Percentiles rank a stretch among this genome's conserved stretches.
Conservation (phyloP, 2,329 filamentous ascomycete genomes). For the Chaetomium olivaceum region DNA sequence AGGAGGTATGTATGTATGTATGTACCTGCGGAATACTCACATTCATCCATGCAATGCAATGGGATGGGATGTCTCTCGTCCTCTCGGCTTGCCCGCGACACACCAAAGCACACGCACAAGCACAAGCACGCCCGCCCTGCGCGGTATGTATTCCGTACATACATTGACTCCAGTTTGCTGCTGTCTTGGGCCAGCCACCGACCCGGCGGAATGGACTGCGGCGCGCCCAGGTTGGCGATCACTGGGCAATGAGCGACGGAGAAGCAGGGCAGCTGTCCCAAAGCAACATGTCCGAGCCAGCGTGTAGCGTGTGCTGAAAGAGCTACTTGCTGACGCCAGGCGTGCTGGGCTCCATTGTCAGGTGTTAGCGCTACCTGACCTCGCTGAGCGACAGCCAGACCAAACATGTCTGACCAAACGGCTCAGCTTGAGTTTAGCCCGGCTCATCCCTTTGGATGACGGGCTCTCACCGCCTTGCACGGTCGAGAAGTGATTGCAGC, state of each 20-base stretch:
- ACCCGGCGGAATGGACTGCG: slow-evolving; percentile 13
- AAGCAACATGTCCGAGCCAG: neutral
- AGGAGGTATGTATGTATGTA: neutral
- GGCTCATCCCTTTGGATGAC: slow-evolving; percentile 14
- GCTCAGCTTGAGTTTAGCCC: slow-evolving; percentile 17
- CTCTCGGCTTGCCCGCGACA: neutral
- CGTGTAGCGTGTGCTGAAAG: slow-evolving; percentile 1
- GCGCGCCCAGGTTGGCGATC: slow-evolving; percentile 15
- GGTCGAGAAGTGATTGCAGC: slow-evolving; percentile 23
- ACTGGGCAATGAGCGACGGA: neutral
- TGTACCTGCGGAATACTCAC: neutral
- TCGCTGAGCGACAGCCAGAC: slow-evolving; percentile 4
- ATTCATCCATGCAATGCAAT: neutral
- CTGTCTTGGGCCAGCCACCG: neutral
- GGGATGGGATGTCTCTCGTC: neutral
- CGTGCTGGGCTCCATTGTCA: neutral
- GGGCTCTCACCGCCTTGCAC: slow-evolving; percentile 25
- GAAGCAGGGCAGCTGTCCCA: slow-evolving; percentile 4
- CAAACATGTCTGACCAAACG: slow-evolving; percentile 17
- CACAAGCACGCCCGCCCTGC: no score
- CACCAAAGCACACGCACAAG: neutral
- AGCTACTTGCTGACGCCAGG: slow-evolving; percentile 17
- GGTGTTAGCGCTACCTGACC: slow-evolving; percentile 14
- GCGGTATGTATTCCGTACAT: neutral
- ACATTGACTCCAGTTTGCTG: neutral